These are phyloP conservation scores for Ophiobolus disseminans DNA, from an alignment of 2,329 filamentous ascomycete species.

Conservation along the genomic window DNA sequence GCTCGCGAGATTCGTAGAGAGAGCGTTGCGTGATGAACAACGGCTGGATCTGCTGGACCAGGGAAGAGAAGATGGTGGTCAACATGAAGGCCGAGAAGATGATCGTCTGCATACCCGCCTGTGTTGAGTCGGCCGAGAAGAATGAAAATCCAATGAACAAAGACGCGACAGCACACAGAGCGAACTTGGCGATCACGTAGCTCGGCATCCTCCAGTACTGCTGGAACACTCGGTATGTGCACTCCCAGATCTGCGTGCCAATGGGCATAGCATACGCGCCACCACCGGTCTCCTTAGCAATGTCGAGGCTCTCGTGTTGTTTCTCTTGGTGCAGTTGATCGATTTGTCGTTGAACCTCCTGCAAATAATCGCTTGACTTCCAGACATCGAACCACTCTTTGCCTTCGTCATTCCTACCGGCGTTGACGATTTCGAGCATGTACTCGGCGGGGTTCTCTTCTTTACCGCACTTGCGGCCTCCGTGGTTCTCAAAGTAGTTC, in stretches of 20 bases:
- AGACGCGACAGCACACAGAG: slow-evolving; percentile 33
- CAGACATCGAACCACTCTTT: slow-evolving; percentile 53
- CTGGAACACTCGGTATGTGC: slow-evolving; percentile 53
- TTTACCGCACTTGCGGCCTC: slow-evolving; percentile 64
- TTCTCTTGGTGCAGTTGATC: slow-evolving; percentile 50
- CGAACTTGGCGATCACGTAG: slow-evolving; percentile 50
- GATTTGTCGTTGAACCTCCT: slow-evolving; percentile 46
- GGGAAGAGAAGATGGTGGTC: slow-evolving; percentile 51
- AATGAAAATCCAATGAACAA: slow-evolving; percentile 53
- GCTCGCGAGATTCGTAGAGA: slow-evolving; percentile 66
- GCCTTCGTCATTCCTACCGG: slow-evolving; percentile 38
- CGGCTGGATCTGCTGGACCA: slow-evolving; percentile 66
- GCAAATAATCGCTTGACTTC: slow-evolving; percentile 33
- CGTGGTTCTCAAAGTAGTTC: slow-evolving; percentile 67
- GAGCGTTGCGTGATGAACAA: slow-evolving; percentile 65
- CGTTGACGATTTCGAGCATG: slow-evolving; percentile 65
- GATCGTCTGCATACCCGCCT: slow-evolving; percentile 55
- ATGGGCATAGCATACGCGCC: slow-evolving; percentile 56
- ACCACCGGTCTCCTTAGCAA: slow-evolving; percentile 43
- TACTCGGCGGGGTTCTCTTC: slow-evolving; percentile 78
- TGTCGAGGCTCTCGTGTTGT: slow-evolving; percentile 30
- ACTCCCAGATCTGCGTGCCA: slow-evolving; percentile 39
- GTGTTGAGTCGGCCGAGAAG: slow-evolving; percentile 45
- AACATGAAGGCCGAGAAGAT: slow-evolving; percentile 62
- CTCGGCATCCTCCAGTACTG: slow-evolving; percentile 56